A percentile compares a stretch with the other conserved stretches of the same genome.
Conservation (phyloP, 257 asterid species). For the Solanum bulbocastanum region DNA sequence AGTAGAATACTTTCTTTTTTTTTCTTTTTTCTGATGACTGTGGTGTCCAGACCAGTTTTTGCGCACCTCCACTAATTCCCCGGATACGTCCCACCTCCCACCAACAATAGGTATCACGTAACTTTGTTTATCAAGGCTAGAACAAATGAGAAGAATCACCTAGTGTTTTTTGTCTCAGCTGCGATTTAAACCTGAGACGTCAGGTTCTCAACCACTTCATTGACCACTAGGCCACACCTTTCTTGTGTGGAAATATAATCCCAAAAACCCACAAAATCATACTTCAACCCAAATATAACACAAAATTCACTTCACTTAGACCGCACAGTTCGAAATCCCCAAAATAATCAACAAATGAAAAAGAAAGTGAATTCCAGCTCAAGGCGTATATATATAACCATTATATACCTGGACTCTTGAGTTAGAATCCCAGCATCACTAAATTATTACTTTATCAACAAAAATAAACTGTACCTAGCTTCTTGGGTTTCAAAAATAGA, state of each 20-base stretch:
- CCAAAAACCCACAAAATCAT: background rate
- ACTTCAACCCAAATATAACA: background rate
- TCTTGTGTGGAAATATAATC: background rate
- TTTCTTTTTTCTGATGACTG: background rate
- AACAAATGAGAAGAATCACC: background rate
- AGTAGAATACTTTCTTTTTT: background rate
- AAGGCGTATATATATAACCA: background rate
- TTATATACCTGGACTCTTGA: background rate
- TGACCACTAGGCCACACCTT: background rate
- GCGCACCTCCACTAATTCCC: background rate
- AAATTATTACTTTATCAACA: background rate
- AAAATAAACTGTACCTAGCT: slow-evolving; percentile 42
- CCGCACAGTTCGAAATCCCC: slow-evolving; percentile 9
- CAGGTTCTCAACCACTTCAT: no score
- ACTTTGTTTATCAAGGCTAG: background rate
- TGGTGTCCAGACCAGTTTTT: background rate
- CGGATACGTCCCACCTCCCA: background rate
- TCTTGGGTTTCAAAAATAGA: slow-evolving; percentile 77
- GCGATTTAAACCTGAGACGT: no score
- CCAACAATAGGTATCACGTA: background rate
- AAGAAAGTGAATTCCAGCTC: background rate
- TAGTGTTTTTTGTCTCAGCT: background rate
- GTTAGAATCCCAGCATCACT: background rate
- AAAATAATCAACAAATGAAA: background rate
- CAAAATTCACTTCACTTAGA: background rate